These are phyloP conservation scores for Didymella pomorum DNA, from an alignment of 2,329 filamentous ascomycete genomes.

Conservation along the genomic window DNA sequence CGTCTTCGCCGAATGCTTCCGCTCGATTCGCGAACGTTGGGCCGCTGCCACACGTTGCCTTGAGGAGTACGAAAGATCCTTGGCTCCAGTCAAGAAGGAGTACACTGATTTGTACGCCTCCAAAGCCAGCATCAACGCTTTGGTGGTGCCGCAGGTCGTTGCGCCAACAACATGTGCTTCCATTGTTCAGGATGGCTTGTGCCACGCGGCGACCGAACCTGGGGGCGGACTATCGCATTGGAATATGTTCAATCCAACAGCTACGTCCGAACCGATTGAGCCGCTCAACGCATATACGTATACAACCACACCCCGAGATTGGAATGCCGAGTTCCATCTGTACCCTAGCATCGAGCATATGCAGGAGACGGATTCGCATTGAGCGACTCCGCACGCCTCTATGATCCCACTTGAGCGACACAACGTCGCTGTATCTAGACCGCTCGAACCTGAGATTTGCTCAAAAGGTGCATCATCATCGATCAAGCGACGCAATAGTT, in stretches of 20 bases:
- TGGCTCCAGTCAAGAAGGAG: conserved; percentile 44
- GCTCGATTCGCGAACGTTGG: conserved; percentile 48
- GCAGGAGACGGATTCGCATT: conserved; percentile 12
- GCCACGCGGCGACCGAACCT: conserved; percentile 24
- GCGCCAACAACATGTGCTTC: conserved; percentile 6
- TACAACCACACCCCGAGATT: conserved; percentile 40
- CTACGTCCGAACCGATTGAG: conserved; percentile 32
- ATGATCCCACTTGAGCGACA: not conserved
- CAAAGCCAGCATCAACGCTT: conserved; percentile 32
- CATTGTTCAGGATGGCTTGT: not conserved
- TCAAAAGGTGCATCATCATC: not conserved
- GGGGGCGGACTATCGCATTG: conserved; percentile 43
- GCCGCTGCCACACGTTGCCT: conserved; percentile 44
- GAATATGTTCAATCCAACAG: conserved; percentile 43
- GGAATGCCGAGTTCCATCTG: conserved; percentile 45
- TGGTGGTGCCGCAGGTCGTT: conserved; percentile 18
- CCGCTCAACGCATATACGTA: conserved; percentile 31
- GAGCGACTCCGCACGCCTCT: not conserved
- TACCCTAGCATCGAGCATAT: conserved; percentile 16
- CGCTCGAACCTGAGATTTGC: not conserved
- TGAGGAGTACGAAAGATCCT: conserved; percentile 45
- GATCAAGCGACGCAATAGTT: not conserved
- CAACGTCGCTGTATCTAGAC: not conserved
- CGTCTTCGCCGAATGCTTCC: conserved; percentile 44
- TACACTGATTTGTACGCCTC: conserved; percentile 44